Base-by-base conservation (phyloP, 768 basidiomycete genomes). In the Pleurotus ostreatus region DNA sequence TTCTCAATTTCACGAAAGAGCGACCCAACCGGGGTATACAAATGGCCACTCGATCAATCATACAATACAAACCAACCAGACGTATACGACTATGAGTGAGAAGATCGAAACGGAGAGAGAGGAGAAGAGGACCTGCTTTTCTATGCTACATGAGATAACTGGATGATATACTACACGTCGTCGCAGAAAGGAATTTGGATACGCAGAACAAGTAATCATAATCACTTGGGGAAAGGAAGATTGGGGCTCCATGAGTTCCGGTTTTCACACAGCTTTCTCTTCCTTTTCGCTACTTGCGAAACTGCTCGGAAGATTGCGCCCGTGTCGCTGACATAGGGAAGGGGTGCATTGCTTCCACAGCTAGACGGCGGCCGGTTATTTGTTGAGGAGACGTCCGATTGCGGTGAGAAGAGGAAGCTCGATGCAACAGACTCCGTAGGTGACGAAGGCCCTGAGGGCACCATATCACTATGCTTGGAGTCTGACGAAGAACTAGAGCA, bases 201-300 rank as follows among this genome's bases (percentile, higher is more conserved):
- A 34, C 11, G 30, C 30, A 34, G 30, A 8, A 34, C 8, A 34
- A 34, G 8, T 9, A 34, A 53, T 53, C 18, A 3, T 2, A 34
- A 53, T 53, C 18, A 53, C 51, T 53, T 53, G 34, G 47, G 40
- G 38, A 61, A 61, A 25, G 56, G 56, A 4, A 55, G 52, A 25
- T 57, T 63, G 18, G 73, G 69, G 49, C 70, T 77, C 81, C 81
- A 82, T 49, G 81, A 82, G 55, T 76, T 76, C 43, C 81, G 71
- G 58, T 79, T 76, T 60, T 77, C 70, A 60, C 72, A 77, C 58
- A 72, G 73, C 60, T 75, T 75, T 22, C 41, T 44, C 65, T 74
- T 75, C 30, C 74, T 69, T 51, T 74, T 74, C 47, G 80, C 79
- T 15, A 77, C 69, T 65, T 74, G 75, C 48, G 78, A 78, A 9